Conservation (phyloP, 1,284 basidiomycete species). For the Cutaneotrichosporon mucoides region DNA sequence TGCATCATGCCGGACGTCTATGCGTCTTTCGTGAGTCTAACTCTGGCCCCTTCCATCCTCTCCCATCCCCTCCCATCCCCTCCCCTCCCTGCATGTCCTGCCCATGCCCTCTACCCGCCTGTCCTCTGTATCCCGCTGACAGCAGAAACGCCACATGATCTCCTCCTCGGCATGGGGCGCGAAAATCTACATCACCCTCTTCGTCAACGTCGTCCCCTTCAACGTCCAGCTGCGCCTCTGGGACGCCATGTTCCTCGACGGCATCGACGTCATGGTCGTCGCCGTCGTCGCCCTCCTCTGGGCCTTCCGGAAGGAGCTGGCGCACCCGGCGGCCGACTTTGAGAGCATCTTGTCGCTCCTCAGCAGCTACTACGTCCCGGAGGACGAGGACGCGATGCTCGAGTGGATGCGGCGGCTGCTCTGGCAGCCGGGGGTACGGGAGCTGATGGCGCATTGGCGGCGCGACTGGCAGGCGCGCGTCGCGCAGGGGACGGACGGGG, state of each 20-base stretch:
- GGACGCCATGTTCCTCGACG: slow-evolving; percentile 90
- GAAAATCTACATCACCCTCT: slow-evolving; percentile 99
- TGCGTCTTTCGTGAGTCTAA: slow-evolving; percentile 60
- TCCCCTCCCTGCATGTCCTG: too few relatives aligned
- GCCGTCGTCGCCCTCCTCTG: slow-evolving; percentile 84
- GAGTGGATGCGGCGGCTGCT: slow-evolving; percentile 73
- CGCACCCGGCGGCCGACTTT: slow-evolving; percentile 60
- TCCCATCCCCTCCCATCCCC: too few relatives aligned
- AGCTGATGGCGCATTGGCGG: slow-evolving; percentile 60
- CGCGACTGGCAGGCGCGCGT: slow-evolving; percentile 38
- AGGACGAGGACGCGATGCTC: slow-evolving; percentile 75
- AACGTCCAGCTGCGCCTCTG: slow-evolving; percentile 89
- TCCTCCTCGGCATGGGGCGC: slow-evolving; percentile 92
- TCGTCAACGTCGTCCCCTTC: slow-evolving; percentile 93
- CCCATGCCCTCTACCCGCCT: too few relatives aligned
- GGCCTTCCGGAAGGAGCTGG: slow-evolving; percentile 55
- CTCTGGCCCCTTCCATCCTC: too few relatives aligned
- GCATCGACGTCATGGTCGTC: slow-evolving; percentile 80
- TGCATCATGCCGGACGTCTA: slow-evolving; percentile 85
- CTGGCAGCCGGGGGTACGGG: slow-evolving; percentile 63
- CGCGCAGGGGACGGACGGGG: slow-evolving; percentile 28
- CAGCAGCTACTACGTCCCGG: slow-evolving; percentile 85
- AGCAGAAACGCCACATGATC: slow-evolving; percentile 72
- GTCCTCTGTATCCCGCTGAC: neutral
- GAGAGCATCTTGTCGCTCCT: slow-evolving; percentile 83